Base-by-base conservation (phyloP, 2,329 filamentous ascomycete species). In the Xenoacremonium recifei region DNA sequence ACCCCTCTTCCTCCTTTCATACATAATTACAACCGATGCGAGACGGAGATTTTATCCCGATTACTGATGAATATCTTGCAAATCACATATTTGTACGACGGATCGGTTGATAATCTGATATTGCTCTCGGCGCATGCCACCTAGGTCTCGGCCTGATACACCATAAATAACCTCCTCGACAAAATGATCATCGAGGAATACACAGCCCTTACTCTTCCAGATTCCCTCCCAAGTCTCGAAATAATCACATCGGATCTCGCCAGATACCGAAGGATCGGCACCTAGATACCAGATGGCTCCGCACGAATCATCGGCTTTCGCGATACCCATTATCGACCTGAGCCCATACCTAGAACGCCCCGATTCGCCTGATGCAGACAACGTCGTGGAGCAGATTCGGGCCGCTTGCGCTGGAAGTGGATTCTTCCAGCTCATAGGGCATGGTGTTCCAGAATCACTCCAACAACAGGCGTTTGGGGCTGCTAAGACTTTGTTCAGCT, bases 271-370 rank as follows among this genome's bases (percentile, higher is more conserved):
- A 32, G 29, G 29, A 32, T 32, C 15, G 10, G 9, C 29, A 32
- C 29, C 6, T 15, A 32, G 29, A 32, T 15, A 15, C 29, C 15
- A 32, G 13, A 32, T 32, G 29, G 29, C 29, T 32, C 16, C 29
- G 29, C 29, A 32, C 29, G 29, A 32, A 15, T 15, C 29, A 32
- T 32, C 29, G 29, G 29, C 29, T 32, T 32, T 32, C 29, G 29
- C 29, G 16, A 32, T 32, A 32, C 29, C 29, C 29, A 32, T 15
- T 32, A 32, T 32, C 29, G 15, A 32, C 16, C 29, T 32, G 6
- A 32, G 29, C 29, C 10, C 29, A 16, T 32, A 32, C 29, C 29
- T 32, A 15, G 29, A 32, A 16, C 15, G 29, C 29, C 29, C 29
- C 29, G 29, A 32, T 16, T 32, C 29, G 10, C 15, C 29, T 11